These are phyloP conservation scores for Stylonectria norvegica DNA, from an alignment of 2,329 filamentous ascomycete species.

Conservation along the genomic window DNA sequence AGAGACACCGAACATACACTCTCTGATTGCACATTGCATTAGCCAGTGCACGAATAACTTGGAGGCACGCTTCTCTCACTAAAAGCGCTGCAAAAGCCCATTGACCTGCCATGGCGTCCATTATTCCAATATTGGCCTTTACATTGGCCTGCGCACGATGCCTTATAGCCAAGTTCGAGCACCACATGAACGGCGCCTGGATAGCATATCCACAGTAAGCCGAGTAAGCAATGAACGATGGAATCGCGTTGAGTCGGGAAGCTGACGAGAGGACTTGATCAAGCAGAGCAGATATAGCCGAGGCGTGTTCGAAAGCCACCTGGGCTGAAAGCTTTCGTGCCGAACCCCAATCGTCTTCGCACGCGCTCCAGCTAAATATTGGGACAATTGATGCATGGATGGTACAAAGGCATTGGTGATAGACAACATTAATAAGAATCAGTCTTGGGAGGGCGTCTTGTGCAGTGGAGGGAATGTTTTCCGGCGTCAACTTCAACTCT, in stretches of 20 bases:
- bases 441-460: conserved; percentile 3
- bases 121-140: conserved; percentile 14
- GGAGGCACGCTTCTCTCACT: conserved; percentile 1
- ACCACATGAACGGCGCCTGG: conserved; percentile 23
- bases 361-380: conserved; percentile 16
- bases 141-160: conserved; percentile 13
- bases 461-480: background rate
- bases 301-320: conserved; percentile 18
- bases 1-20: conserved; percentile 8
- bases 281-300: conserved; percentile 12
- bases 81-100: conserved; percentile 7
- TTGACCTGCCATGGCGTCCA: conserved; percentile 8
- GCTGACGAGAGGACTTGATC: conserved; percentile 1
- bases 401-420: conserved; percentile 18
- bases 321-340: conserved; percentile 21
- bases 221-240: conserved; percentile 18
- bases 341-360: conserved; percentile 7
- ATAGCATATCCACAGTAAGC: conserved; percentile 22
- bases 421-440: conserved; percentile 9
- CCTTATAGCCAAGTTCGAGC: conserved; percentile 9
- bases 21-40: conserved; percentile 3
- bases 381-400: conserved; percentile 22
- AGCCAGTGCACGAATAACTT: background rate
- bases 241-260: conserved; percentile 2
- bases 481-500: conserved; percentile 2